These are phyloP conservation scores for Phanerodontia chrysosporium DNA, from an alignment of 768 basidiomycete species.

Conservation along the genomic window DNA sequence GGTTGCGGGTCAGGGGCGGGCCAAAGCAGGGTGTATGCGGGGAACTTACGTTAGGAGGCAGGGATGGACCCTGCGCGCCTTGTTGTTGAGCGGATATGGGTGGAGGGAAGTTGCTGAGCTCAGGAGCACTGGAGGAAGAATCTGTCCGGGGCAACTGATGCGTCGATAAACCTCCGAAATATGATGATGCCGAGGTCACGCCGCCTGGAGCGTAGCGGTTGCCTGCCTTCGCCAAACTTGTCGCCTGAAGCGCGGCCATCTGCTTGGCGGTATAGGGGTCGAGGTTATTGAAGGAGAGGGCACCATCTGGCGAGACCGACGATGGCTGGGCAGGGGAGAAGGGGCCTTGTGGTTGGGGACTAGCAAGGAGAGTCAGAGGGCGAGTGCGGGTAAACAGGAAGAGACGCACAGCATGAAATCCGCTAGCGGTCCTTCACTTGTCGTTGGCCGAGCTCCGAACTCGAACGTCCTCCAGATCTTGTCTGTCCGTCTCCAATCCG, in stretches of 20 bases:
- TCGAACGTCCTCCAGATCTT: background rate
- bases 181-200: constrained; percentile 60
- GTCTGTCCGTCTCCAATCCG: background rate
- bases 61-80: constrained; percentile 43
- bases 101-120: constrained; percentile 16
- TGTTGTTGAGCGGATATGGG: constrained; percentile 25
- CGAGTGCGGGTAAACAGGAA: background rate
- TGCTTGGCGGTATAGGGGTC: constrained; percentile 74
- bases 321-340: background rate
- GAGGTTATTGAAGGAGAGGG: constrained; percentile 41
- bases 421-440: background rate
- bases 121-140: constrained; percentile 18
- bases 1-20: background rate
- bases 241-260: constrained; percentile 72
- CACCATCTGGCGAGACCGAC: constrained; percentile 4
- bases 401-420: constrained; percentile 14
- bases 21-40: constrained; percentile 20
- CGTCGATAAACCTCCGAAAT: constrained; percentile 55
- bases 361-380: background rate
- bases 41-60: constrained; percentile 29
- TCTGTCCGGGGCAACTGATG: constrained; percentile 25
- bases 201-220: constrained; percentile 42
- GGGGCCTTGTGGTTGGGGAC: constrained; percentile 1
- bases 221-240: constrained; percentile 53
- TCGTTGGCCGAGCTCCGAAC: constrained; percentile 5